These are phyloP conservation scores for Zymoseptoria pseudotritici DNA, from an alignment of 2,329 filamentous ascomycete genomes.

Conservation along the genomic window DNA sequence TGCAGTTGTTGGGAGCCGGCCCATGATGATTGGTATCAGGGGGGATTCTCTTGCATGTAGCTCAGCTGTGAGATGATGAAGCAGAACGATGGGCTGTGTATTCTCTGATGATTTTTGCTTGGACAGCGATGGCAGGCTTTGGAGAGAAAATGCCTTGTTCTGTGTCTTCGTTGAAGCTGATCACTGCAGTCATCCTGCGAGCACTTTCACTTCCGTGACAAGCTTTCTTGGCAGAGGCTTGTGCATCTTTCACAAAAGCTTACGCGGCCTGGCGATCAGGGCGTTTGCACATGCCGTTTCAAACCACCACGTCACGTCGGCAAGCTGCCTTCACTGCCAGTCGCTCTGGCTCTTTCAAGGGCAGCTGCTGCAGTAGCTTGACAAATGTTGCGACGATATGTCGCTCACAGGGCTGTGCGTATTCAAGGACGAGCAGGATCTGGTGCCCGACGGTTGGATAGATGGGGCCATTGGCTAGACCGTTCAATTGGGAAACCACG, in stretches of 20 bases:
- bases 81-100: conserved; percentile 1
- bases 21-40: conserved; percentile 13
- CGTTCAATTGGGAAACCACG: not conserved
- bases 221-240: not conserved
- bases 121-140: no score
- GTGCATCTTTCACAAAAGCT: not conserved
- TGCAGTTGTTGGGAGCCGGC: conserved; percentile 35
- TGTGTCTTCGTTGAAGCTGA: not conserved
- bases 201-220: not conserved
- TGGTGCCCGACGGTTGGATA: not conserved
- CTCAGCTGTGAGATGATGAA: conserved; percentile 7
- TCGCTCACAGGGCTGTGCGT: not conserved
- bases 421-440: not conserved
- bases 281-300: not conserved
- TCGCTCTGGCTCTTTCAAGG: no score
- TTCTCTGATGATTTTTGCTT: not conserved
- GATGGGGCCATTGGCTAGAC: not conserved
- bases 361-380: no score
- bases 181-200: not conserved
- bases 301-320: not conserved
- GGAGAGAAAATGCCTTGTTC: not conserved
- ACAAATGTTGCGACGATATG: not conserved
- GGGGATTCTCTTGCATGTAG: conserved; percentile 2
- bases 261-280: not conserved
- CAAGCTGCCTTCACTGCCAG: no score